Evolutionary conservation across 495 filamentous ascomycete genomes (phyloP), one percentile per base, ranked within the genome.

Genomic region (Chaetomium fimeti): DNA sequence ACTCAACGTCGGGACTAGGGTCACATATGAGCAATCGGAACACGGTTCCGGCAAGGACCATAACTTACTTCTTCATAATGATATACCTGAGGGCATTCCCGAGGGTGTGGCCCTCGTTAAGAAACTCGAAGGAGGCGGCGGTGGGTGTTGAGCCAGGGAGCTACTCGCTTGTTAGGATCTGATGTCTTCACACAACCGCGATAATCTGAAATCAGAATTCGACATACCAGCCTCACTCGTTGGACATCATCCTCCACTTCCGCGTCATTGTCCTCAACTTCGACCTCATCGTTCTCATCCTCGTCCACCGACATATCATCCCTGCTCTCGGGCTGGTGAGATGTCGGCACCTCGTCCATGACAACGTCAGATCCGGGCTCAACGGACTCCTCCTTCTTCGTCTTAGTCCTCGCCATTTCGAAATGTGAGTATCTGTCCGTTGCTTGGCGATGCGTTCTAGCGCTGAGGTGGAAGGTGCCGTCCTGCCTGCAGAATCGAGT

Each of bases 61-160:
- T 16, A 40, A 57, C 74, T 58, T 53, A 97, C 94, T 98, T 98
- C 79, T 96, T 97, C 92, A 97, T 97, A 69, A 98, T 97, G 65
- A 96, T 88, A 73, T 89, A 97, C 66, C 94, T 83, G 64, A 98
- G 80, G 6, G 93, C 91, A 77, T 98, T 98, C 4, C 95, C 94
- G 63, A 98, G 79, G 0, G 94, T 98, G 73, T 98, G 94, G 24
- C 94, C 93, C 75, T 98, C 94, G 28, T 89, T 84, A 55, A 89
- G 83, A 68, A 98, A 93, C 75, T 97, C 90, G 72, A 97, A 98
- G 1, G 80, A 83, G 15, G 82, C 82, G 1, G 88, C 87, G 9
- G 84, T 90, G 51, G 87, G 85, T 47, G 85, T 85, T 56, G 87
- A 86, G 45, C 89, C 89, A 66, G 88, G 87, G 51, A 92, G 77